Evolutionary conservation across 2,329 filamentous ascomycete genomes (phyloP).

Genomic region (Colletotrichum magnum): DNA sequence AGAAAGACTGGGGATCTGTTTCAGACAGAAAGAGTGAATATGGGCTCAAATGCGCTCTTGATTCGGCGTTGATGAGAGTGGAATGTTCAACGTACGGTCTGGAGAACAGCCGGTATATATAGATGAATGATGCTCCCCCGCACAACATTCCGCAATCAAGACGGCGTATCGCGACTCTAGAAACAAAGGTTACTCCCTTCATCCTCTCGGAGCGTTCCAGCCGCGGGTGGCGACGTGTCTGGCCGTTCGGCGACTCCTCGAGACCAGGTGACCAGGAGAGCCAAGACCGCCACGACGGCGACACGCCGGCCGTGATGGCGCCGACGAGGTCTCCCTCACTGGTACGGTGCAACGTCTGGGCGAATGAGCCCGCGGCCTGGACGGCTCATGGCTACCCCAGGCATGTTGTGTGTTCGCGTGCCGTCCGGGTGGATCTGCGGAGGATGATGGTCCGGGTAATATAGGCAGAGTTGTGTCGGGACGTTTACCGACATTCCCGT

Average conservation of each 20-base stretch:
- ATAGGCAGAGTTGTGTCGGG: slow-evolving; percentile 15
- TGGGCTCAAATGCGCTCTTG: slow-evolving; percentile 22
- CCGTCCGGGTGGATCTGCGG: slow-evolving; percentile 23
- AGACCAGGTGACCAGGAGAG: slow-evolving; percentile 22
- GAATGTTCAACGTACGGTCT: neutral
- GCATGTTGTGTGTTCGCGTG: neutral
- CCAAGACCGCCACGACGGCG: slow-evolving; percentile 38
- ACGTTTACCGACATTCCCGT: slow-evolving; percentile 32
- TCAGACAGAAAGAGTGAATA: slow-evolving; percentile 8
- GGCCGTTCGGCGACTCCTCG: neutral
- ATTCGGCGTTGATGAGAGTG: neutral
- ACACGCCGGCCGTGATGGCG: slow-evolving; percentile 14
- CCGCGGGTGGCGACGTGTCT: slow-evolving; percentile 1
- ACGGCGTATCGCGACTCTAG: neutral
- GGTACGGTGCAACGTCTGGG: slow-evolving; percentile 6
- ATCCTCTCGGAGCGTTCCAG: neutral
- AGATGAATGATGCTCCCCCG: neutral
- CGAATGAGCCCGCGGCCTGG: slow-evolving; percentile 12
- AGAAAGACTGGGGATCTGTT: neutral
- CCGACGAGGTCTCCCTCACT: neutral
- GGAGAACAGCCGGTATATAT: slow-evolving; percentile 23
- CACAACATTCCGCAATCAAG: neutral
- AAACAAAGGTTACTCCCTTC: neutral
- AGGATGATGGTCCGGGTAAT: slow-evolving; percentile 36
- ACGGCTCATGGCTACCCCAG: neutral